phyloP scores from a whole-genome alignment of 768 basidiomycete species.

The Podaxis sp. region DNA sequence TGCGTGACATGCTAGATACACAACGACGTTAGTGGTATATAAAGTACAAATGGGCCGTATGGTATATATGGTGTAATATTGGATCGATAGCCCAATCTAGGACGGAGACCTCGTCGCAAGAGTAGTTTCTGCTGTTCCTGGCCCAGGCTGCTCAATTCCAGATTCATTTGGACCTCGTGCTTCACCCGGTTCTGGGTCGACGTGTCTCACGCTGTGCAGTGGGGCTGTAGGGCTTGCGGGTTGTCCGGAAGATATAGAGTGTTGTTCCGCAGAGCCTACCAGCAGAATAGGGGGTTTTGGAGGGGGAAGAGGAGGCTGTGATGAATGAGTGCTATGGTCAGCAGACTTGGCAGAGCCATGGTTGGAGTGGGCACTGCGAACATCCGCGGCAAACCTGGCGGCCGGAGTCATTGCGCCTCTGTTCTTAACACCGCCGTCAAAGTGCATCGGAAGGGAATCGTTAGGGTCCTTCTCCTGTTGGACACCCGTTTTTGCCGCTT shows the following conservation, averaged over 20 bases:
- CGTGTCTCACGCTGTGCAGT: not conserved
- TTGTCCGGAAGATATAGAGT: not conserved
- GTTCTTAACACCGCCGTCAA: not conserved
- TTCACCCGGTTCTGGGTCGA: not conserved
- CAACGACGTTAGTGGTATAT: not conserved
- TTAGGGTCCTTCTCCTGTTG: not conserved
- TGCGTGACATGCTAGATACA: not conserved
- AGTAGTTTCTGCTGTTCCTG: not conserved
- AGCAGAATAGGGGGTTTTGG: not conserved
- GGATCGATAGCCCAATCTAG: not conserved
- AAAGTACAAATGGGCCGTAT: not conserved
- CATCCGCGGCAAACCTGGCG: not conserved
- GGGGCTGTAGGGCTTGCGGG: not conserved
- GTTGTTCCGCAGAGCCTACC: not conserved
- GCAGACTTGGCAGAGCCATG: not conserved
- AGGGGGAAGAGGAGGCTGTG: not conserved
- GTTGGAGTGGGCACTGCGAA: not conserved
- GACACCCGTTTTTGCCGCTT: not conserved
- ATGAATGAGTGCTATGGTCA: not conserved
- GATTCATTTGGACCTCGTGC: not conserved
- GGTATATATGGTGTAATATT: not conserved
- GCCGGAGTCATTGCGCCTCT: not conserved
- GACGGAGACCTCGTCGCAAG: not conserved
- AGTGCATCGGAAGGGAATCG: not conserved
- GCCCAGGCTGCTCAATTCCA: not conserved